These are phyloP conservation scores for Ceratocystis diversiconidia DNA, from an alignment of 2,329 filamentous ascomycete genomes.

Conservation along the genomic window DNA sequence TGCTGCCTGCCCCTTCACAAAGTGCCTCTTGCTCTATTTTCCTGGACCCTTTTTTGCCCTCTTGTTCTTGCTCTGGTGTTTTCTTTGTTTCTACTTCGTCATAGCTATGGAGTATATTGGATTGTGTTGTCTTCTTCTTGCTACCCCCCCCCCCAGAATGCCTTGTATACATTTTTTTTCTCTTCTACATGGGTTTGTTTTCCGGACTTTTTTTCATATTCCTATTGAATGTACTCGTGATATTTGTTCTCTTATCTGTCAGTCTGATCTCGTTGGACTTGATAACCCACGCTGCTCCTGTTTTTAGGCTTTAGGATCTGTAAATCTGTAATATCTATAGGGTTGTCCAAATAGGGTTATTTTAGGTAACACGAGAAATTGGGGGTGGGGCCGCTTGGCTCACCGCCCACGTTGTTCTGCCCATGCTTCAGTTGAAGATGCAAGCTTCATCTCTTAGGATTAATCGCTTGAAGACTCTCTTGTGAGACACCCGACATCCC, in stretches of 20 bases:
- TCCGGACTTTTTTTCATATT: neutral
- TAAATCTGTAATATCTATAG: no score
- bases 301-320: no score
- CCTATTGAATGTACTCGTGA: neutral
- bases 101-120: neutral
- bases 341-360: no score
- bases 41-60: neutral
- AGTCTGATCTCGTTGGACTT: no score
- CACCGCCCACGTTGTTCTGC: slow-evolving; percentile 9
- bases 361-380: no score
- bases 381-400: neutral
- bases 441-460: neutral
- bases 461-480: no score
- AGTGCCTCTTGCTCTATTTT: neutral
- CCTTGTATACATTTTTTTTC: no score
- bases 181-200: no score
- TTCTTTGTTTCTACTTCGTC: neutral
- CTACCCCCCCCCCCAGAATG: no score
- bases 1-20: neutral
- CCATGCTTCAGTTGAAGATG: neutral
- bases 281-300: no score
- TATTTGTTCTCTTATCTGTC: neutral
- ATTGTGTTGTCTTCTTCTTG: neutral
- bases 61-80: neutral
- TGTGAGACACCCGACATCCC: no score